Evolutionary conservation across 345 rosid species (phyloP), one percentile per base, ranked within the genome.

Genomic region (Psidium friedrichsthalianum): DNA sequence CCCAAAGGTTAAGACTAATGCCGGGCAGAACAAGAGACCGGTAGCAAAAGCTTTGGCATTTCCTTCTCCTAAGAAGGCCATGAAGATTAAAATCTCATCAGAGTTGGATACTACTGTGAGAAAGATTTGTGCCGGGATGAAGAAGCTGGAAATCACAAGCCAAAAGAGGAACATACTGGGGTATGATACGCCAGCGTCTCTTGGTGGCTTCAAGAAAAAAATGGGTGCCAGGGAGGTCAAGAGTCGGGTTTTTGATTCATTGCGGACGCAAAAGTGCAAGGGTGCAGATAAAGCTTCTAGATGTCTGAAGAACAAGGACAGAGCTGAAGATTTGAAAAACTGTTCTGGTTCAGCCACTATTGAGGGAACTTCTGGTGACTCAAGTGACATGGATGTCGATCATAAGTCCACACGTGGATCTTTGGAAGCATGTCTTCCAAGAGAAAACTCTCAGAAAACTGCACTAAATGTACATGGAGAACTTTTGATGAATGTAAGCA

Each of bases 181-280:
- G 56, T 83, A 21, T 85, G 86, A 87, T 56, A 89, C 85, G 85
- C 86, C 81, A 55, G 55, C 55, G 82, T 87, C 91, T 64, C 74
- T 87, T 44, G 93, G 87, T 76, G 88, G 89, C 84, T 59, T 91
- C 82, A 91, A 87, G 87, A 95, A 87, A 80, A 92, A 90, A 81
- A 56, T 88, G 24, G 89, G 91, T 89, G 92, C 90, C 64, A 88
- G 98, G 82, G 97, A 94, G 91, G 98, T 96, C 87, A 96, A 94
- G 86, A 96, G 99, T 91, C 91, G 99, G 88, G 98, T 95, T 69
- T 96, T 87, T 90, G 97, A 95, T 91, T 93, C 92, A 7, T 52
- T 93, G 83, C 85, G 51, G 82, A 83, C 90, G 59, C 89, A 87
- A 83, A 93, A 86, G 52, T 84, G 85, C 84, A 93, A 87, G 64